Evolutionary conservation across 345 rosid species (phyloP).

Genomic region (Capsella bursapastoris): DNA sequence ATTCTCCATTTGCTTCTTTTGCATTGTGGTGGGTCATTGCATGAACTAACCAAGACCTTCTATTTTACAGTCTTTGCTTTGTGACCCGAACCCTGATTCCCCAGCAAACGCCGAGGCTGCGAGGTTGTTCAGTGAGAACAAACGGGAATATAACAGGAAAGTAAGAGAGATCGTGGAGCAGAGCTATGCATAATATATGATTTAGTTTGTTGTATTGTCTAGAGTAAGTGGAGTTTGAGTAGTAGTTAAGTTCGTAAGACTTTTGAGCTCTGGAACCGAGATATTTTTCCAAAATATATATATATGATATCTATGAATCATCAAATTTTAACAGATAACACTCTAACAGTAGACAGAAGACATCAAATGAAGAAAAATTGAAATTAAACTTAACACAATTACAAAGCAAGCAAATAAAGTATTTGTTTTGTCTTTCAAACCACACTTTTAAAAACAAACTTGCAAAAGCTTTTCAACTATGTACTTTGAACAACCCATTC

Average conservation of each 20-base stretch:
- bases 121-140: conserved; percentile 65
- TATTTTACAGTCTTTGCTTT: conserved; percentile 59
- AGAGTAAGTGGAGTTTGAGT: conserved; percentile 19
- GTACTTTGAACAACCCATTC: conserved; percentile 38
- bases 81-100: conserved; percentile 77
- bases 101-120: conserved; percentile 80
- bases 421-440: conserved; percentile 43
- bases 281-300: background rate
- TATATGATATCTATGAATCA: background rate
- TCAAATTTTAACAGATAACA: background rate
- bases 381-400: conserved; percentile 14
- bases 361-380: conserved; percentile 6
- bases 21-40: conserved; percentile 8
- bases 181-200: conserved; percentile 47
- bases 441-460: conserved; percentile 17
- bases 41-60: conserved; percentile 21
- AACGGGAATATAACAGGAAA: conserved; percentile 65
- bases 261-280: background rate
- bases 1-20: background rate
- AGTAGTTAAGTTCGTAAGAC: background rate
- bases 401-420: conserved; percentile 28
- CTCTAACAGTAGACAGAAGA: background rate
- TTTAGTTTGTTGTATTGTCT: conserved; percentile 17
- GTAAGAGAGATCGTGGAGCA: conserved; percentile 68
- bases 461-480: conserved; percentile 24